Conservation (phyloP, 192 early-diverging fungal species). For the Funneliformis mosseae region DNA sequence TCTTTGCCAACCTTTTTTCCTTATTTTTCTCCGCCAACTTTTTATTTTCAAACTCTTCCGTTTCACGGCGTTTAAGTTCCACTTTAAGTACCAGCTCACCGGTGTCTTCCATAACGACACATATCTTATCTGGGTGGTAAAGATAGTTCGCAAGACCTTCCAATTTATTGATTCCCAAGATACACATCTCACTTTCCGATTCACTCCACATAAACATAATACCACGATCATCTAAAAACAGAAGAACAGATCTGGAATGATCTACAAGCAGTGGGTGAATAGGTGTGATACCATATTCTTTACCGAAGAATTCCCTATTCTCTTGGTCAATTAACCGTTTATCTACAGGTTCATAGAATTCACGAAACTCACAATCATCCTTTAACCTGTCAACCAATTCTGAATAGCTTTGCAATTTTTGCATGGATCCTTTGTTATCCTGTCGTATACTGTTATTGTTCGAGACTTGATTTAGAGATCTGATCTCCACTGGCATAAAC, state of each 20-base stretch:
- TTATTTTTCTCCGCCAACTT: too few relatives aligned
- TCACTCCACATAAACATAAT: slow-evolving; percentile 21
- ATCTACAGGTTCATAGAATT: too few relatives aligned
- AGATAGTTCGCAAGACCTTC: background rate
- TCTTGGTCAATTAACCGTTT: too few relatives aligned
- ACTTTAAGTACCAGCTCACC: too few relatives aligned
- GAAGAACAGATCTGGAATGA: slow-evolving; percentile 12
- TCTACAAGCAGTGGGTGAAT: background rate
- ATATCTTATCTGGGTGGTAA: slow-evolving; percentile 3
- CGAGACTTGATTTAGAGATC: background rate
- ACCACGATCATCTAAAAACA: slow-evolving; percentile 7
- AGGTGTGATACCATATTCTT: background rate
- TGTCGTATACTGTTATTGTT: background rate
- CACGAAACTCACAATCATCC: background rate
- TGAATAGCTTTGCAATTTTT: background rate
- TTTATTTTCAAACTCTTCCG: background rate
- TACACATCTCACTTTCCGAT: background rate
- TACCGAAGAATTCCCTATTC: background rate
- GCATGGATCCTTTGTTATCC: background rate
- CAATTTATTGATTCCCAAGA: background rate
- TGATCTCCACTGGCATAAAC: background rate
- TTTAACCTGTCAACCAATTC: background rate
- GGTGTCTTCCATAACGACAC: background rate
- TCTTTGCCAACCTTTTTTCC: too few relatives aligned
- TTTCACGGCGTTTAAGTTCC: background rate